Evolutionary conservation across 495 filamentous ascomycete genomes (phyloP).

Genomic region (Penicillium canariense): DNA sequence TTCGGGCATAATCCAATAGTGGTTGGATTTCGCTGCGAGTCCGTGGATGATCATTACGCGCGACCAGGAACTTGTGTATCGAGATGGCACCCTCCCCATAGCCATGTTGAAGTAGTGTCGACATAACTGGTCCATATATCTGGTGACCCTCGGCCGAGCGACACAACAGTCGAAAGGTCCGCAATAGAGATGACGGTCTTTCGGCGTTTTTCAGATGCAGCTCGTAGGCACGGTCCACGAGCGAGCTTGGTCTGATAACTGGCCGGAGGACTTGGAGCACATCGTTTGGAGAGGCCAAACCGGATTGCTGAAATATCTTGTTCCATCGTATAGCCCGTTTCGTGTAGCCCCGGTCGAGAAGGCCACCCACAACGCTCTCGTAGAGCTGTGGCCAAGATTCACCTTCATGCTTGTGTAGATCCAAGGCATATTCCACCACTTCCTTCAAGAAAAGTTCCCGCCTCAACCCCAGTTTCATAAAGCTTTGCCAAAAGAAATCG

Average conservation of each 20-base stretch:
- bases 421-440: constrained; percentile 54
- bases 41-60: constrained; percentile 50
- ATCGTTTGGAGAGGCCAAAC: constrained; percentile 30
- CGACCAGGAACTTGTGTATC: constrained; percentile 59
- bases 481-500: constrained; percentile 55
- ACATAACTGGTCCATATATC: constrained; percentile 62
- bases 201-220: not conserved
- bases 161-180: constrained; percentile 51
- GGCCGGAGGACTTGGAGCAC: constrained; percentile 35
- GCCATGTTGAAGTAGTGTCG: constrained; percentile 50
- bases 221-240: constrained; percentile 6
- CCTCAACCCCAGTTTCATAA: constrained; percentile 49
- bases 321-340: constrained; percentile 50
- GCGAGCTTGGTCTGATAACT: constrained; percentile 18
- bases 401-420: constrained; percentile 44
- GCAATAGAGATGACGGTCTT: constrained; percentile 16
- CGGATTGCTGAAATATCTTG: constrained; percentile 33
- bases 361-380: constrained; percentile 45
- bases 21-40: constrained; percentile 36
- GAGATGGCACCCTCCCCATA: constrained; percentile 48
- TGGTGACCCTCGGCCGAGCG: constrained; percentile 38
- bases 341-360: constrained; percentile 35
- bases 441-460: constrained; percentile 47
- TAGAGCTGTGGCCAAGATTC: constrained; percentile 50
- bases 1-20: constrained; percentile 39